Conservation (phyloP, 140 eudicot species). For the Anethum foeniculum region DNA sequence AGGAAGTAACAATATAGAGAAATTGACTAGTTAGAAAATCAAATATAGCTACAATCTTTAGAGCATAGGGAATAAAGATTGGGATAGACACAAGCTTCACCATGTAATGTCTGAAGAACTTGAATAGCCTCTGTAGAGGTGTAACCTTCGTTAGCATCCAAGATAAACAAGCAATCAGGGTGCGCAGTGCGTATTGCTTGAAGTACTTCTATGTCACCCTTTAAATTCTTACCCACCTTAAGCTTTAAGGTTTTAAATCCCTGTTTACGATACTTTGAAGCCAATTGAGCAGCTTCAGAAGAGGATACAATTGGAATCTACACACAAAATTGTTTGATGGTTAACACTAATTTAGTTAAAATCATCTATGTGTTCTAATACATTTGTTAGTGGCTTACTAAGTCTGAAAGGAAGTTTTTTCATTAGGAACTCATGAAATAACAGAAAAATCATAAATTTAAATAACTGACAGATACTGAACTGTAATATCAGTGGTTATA, state of each 20-base stretch:
- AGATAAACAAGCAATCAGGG: slow-evolving; percentile 67
- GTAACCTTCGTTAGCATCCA: slow-evolving; percentile 96
- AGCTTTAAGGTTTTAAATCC: slow-evolving; percentile 84
- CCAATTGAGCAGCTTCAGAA: slow-evolving; percentile 63
- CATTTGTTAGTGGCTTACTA: not conserved
- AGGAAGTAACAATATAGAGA: not conserved
- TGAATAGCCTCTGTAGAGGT: slow-evolving; percentile 69
- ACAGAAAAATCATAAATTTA: not conserved
- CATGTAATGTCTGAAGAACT: slow-evolving; percentile 72
- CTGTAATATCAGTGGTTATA: slow-evolving; percentile 86
- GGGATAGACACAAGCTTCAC: slow-evolving; percentile 21
- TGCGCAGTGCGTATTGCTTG: slow-evolving; percentile 69
- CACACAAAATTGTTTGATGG: slow-evolving; percentile 8
- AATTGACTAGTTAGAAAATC: not conserved
- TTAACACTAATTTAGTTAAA: not conserved
- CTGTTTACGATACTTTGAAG: slow-evolving; percentile 56
- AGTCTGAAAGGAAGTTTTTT: not conserved
- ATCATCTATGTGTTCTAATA: not conserved
- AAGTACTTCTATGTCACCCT: slow-evolving; percentile 74
- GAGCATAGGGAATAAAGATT: not conserved
- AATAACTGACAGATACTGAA: slow-evolving; percentile 37
- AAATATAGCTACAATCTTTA: not conserved
- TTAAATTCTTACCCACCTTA: slow-evolving; percentile 75
- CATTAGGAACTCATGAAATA: too few relatives aligned
- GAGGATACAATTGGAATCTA: slow-evolving; percentile 86